Conservation (phyloP, 129 eudicot species). For the Daucus carota region DNA sequence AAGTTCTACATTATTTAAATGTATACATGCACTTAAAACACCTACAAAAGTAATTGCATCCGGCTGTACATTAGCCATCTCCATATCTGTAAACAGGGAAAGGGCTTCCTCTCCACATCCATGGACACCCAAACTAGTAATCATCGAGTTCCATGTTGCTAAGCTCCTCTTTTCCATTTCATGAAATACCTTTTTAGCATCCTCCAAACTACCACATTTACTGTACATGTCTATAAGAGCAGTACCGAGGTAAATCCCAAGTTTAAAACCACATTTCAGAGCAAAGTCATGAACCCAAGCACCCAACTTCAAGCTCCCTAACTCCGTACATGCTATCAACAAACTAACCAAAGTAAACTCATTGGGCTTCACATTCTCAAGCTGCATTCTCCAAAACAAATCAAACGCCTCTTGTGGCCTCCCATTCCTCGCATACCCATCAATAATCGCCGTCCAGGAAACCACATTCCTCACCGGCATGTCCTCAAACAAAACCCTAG, state of each 20-base stretch:
- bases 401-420: constrained; percentile 25
- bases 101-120: constrained; percentile 38
- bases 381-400: constrained; percentile 28
- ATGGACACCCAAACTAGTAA: constrained; percentile 33
- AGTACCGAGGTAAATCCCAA: constrained; percentile 25
- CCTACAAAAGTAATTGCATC: constrained; percentile 48
- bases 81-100: constrained; percentile 29
- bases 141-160: constrained; percentile 39
- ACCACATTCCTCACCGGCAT: constrained; percentile 32
- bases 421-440: constrained; percentile 21
- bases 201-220: constrained; percentile 32
- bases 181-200: constrained; percentile 22
- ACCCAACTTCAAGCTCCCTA: constrained; percentile 26
- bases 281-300: constrained; percentile 25
- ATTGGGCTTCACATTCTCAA: constrained; percentile 27
- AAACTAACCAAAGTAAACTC: constrained; percentile 30
- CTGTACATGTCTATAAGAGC: constrained; percentile 35
- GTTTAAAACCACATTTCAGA: constrained; percentile 17
- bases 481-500: constrained; percentile 20
- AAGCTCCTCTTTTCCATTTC: constrained; percentile 23
- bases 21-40: constrained; percentile 35
- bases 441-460: constrained; percentile 29
- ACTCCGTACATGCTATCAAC: constrained; percentile 22
- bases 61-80: constrained; percentile 27
- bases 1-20: constrained; percentile 15